phyloP scores from a whole-genome alignment of 352 stramenopile genomes.

The Phytophthora foliorum region DNA sequence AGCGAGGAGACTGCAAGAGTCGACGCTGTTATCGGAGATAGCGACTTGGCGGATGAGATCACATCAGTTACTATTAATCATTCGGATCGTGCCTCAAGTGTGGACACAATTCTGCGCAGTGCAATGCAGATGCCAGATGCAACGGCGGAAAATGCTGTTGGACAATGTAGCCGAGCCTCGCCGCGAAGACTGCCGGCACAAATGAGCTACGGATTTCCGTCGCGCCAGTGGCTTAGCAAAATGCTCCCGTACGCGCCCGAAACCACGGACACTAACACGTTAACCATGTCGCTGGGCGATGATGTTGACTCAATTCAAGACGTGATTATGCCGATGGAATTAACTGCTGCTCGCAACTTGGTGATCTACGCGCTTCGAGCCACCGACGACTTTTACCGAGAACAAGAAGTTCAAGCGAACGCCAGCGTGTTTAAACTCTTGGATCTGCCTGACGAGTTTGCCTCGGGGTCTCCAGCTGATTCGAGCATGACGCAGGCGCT shows the following conservation, averaged over 20 bases:
- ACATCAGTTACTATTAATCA: neutral
- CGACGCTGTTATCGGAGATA: slow-evolving; percentile 36
- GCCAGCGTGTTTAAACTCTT: slow-evolving; percentile 37
- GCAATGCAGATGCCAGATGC: slow-evolving; percentile 37
- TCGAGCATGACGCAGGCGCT: slow-evolving; percentile 32
- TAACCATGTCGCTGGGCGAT: slow-evolving; percentile 32
- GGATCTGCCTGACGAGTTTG: slow-evolving; percentile 23
- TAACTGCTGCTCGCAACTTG: slow-evolving; percentile 36
- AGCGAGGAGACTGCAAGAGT: slow-evolving; percentile 40
- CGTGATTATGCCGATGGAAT: slow-evolving; percentile 40
- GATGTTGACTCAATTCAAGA: slow-evolving; percentile 3
- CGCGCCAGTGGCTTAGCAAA: slow-evolving; percentile 52
- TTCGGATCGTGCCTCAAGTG: slow-evolving; percentile 17
- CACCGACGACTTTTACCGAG: slow-evolving; percentile 56
- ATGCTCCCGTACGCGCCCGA: slow-evolving; percentile 44
- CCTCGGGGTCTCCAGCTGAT: slow-evolving; percentile 24
- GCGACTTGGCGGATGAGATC: slow-evolving; percentile 34
- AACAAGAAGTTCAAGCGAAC: slow-evolving; percentile 37
- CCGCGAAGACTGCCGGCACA: slow-evolving; percentile 50
- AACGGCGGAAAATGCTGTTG: slow-evolving; percentile 32
- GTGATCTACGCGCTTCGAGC: slow-evolving; percentile 41
- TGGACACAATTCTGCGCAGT: slow-evolving; percentile 52
- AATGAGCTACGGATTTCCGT: slow-evolving; percentile 65
- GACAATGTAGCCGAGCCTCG: slow-evolving; percentile 51
- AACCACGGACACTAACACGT: slow-evolving; percentile 28